These are phyloP conservation scores for Pichia sp. DNA, from an alignment of 1,139 yeast genomes.

Conservation along the genomic window DNA sequence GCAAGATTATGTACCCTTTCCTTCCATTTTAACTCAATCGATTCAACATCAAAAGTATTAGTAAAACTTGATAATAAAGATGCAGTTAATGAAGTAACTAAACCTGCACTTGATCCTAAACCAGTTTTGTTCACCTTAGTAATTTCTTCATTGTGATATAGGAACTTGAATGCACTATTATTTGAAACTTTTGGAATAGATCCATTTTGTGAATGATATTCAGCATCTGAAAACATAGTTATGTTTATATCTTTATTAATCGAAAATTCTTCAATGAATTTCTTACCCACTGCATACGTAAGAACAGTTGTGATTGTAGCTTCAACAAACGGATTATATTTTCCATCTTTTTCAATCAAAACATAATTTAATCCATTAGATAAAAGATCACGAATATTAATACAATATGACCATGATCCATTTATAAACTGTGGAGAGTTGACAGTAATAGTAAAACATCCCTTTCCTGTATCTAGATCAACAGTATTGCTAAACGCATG, in stretches of 20 bases:
- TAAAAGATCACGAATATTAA: slow-evolving; percentile 16
- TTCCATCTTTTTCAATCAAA: slow-evolving; percentile 19
- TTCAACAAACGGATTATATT: slow-evolving; percentile 68
- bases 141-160: slow-evolving; percentile 55
- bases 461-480: slow-evolving; percentile 7
- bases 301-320: slow-evolving; percentile 54
- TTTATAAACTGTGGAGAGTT: slow-evolving; percentile 73
- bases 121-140: slow-evolving; percentile 87
- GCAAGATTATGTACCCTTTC: slow-evolving; percentile 65
- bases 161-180: slow-evolving; percentile 42
- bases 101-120: slow-evolving; percentile 91
- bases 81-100: slow-evolving; percentile 74
- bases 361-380: not conserved
- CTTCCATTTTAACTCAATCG: slow-evolving; percentile 24
- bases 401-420: slow-evolving; percentile 62
- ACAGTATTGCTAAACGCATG: slow-evolving; percentile 47
- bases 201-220: slow-evolving; percentile 72
- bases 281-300: slow-evolving; percentile 37
- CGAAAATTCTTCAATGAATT: slow-evolving; percentile 27
- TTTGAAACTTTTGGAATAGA: slow-evolving; percentile 33
- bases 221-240: slow-evolving; percentile 77
- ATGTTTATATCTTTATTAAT: slow-evolving; percentile 36
- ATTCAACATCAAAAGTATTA: slow-evolving; percentile 30
- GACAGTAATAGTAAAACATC: slow-evolving; percentile 36
- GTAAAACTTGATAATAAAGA: slow-evolving; percentile 51